Evolutionary conservation across 2,329 filamentous ascomycete species (phyloP).

Genomic region (Pseudogymnoascus sp.): DNA sequence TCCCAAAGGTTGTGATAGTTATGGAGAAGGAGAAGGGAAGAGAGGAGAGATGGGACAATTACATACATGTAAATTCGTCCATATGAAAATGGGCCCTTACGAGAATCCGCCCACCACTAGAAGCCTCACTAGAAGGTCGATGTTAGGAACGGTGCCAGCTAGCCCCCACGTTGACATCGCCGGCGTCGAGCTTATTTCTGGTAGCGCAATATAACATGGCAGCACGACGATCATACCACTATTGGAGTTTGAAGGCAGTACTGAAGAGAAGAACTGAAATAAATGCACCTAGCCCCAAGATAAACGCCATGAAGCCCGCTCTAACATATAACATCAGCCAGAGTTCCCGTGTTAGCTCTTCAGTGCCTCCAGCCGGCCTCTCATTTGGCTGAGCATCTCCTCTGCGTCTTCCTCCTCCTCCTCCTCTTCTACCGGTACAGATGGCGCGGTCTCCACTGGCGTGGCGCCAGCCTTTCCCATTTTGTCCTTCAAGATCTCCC

Average conservation of each 20-base stretch:
- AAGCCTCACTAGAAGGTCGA: neutral
- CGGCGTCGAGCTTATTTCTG: neutral
- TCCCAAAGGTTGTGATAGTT: neutral
- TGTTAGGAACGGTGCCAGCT: neutral
- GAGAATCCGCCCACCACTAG: neutral
- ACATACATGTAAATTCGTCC: neutral
- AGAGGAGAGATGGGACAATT: neutral
- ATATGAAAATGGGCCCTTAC: neutral
- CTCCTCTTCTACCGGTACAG: constrained; percentile 45
- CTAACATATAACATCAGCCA: constrained; percentile 5
- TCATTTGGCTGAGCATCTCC: constrained; percentile 89
- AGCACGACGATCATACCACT: neutral
- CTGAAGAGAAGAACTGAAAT: neutral
- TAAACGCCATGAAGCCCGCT: constrained; percentile 3
- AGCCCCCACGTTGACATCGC: neutral
- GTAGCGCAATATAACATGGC: neutral
- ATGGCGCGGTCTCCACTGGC: constrained; percentile 44
- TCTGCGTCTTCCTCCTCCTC: constrained; percentile 80
- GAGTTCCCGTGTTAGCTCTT: constrained; percentile 58
- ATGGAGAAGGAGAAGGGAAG: neutral
- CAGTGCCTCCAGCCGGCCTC: constrained; percentile 79
- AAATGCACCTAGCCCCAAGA: neutral
- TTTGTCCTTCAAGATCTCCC: constrained; percentile 80
- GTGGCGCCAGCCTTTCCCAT: constrained; percentile 57
- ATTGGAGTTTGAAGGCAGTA: neutral